These are phyloP conservation scores for Torrubiellomyces zombiae DNA, from an alignment of 2,329 filamentous ascomycete species.

Conservation along the genomic window DNA sequence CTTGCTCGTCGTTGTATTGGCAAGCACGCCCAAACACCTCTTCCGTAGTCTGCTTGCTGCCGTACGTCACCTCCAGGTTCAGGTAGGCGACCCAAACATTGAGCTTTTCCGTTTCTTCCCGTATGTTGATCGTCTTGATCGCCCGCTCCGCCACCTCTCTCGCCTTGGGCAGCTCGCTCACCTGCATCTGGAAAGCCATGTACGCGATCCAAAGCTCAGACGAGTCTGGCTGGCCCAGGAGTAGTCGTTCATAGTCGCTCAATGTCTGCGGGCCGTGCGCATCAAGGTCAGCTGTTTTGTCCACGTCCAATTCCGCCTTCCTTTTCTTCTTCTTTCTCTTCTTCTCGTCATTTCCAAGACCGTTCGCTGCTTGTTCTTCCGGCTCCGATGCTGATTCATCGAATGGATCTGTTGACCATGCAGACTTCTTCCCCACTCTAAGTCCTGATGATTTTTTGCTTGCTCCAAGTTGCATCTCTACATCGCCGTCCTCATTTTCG, in stretches of 20 bases:
- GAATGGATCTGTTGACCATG: constrained; percentile 65
- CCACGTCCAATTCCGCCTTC: constrained; percentile 64
- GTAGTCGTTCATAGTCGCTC: constrained; percentile 82
- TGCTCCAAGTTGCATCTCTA: constrained; percentile 23
- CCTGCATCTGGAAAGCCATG: constrained; percentile 95
- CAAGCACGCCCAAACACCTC: constrained; percentile 83
- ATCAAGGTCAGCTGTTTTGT: constrained; percentile 84
- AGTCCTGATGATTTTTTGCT: constrained; percentile 16
- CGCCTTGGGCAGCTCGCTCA: constrained; percentile 77
- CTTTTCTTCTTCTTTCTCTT: constrained; percentile 50
- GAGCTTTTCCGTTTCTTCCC: constrained; percentile 81
- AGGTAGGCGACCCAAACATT: constrained; percentile 92
- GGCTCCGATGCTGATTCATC: constrained; percentile 39
- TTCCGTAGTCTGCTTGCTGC: constrained; percentile 65
- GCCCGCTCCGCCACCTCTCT: constrained; percentile 82
- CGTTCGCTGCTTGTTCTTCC: constrained; percentile 17
- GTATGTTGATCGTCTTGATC: constrained; percentile 76
- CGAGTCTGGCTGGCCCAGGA: constrained; percentile 86
- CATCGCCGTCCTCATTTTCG: constrained; percentile 19
- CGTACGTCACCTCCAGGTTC: constrained; percentile 86
- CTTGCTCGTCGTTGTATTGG: constrained; percentile 81
- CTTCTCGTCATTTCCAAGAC: constrained; percentile 9
- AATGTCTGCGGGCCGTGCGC: constrained; percentile 74
- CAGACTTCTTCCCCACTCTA: constrained; percentile 56
- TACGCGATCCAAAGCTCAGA: constrained; percentile 89